Evolutionary conservation across 768 basidiomycete genomes (phyloP), one percentile per base, ranked within the genome.

Genomic region (Boletus insuetus): DNA sequence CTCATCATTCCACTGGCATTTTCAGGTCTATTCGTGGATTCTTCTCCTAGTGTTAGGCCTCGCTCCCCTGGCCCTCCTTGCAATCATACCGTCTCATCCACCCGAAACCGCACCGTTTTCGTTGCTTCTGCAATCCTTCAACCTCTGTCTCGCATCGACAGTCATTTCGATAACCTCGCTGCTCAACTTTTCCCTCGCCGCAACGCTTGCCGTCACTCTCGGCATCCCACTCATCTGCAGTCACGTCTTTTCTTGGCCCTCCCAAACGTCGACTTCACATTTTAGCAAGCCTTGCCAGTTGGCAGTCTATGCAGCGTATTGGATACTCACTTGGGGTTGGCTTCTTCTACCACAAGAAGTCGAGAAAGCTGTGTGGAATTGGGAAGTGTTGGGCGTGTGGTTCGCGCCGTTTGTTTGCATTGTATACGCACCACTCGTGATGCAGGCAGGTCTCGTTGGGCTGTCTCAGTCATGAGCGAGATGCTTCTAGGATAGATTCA

Each of bases 101-200:
- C 50, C 66, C 20, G 72, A 69, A 39, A 55, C 56, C 14, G 77
- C 77, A 49, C 77, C 76, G 20, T 67, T 74, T 35, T 80, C 77
- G 17, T 65, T 71, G 17, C 72, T 89, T 17, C 74, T 95, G 40
- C 86, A 90, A 60, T 76, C 88, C 0, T 75, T 92, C 56, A 89
- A 88, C 62, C 82, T 95, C 26, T 91, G 94, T 69, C 72, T 90
- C 44, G 82, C 91, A 22, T 96, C 96, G 4, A 88, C 90, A 1
- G 80, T 94, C 47, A 88, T 97, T 58, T 94, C 86, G 13, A 83
- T 91, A 37, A 85, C 85, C 29, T 87, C 92, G 16, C 86, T 97
- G 55, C 83, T 97, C 68, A 97, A 98, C 70, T 96, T 96, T 72
- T 93, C 91, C 9, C 84, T 98, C 19, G 91, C 95, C 0, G 84